Percentiles rank a stretch among this genome's conserved stretches.
Evolutionary conservation across 2,329 filamentous ascomycete species (phyloP).

Genomic region (Ceratocystiopsis brevicomis): DNA sequence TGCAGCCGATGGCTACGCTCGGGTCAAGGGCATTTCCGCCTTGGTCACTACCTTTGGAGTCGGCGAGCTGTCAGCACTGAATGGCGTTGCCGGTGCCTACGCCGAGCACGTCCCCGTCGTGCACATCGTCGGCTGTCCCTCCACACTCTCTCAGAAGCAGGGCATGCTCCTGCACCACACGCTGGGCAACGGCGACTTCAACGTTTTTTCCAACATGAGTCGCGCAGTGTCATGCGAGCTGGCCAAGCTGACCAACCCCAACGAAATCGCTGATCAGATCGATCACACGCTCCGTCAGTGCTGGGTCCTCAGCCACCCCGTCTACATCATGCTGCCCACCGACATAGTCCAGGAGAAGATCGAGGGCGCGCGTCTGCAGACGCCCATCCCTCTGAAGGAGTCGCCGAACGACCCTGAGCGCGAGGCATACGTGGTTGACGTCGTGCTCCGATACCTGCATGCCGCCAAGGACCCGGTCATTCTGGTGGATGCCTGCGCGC

Average conservation of each 20-base stretch:
- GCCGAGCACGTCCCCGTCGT: slow-evolving; percentile 36
- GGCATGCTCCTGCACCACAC: slow-evolving; percentile 27
- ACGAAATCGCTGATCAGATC: slow-evolving; percentile 54
- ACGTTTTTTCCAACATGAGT: slow-evolving; percentile 63
- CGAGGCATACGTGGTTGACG: slow-evolving; percentile 68
- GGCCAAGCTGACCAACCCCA: slow-evolving; percentile 49
- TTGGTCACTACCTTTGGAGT: slow-evolving; percentile 41
- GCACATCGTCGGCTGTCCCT: slow-evolving; percentile 26
- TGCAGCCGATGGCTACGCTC: slow-evolving; percentile 41
- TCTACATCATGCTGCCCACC: slow-evolving; percentile 69
- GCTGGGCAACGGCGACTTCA: slow-evolving; percentile 34
- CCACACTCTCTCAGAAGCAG: slow-evolving; percentile 10
- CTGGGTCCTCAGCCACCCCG: slow-evolving; percentile 53
- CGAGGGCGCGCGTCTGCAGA: slow-evolving; percentile 52
- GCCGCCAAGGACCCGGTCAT: slow-evolving; percentile 55
- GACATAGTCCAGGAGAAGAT: slow-evolving; percentile 64
- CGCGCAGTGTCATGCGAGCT: slow-evolving; percentile 50
- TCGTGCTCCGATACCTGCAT: slow-evolving; percentile 50
- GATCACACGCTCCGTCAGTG: slow-evolving; percentile 61
- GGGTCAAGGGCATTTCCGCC: slow-evolving; percentile 35
- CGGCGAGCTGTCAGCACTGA: slow-evolving; percentile 33
- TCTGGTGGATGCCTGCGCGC: slow-evolving; percentile 66
- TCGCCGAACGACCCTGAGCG: slow-evolving; percentile 47
- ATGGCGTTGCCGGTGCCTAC: slow-evolving; percentile 36
- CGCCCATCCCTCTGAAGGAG: slow-evolving; percentile 46